A percentile compares a stretch with the other conserved stretches of the same genome.
These are phyloP conservation scores for Apiospora pterosperma DNA, from an alignment of 2,329 filamentous ascomycete genomes.

Conservation along the genomic window DNA sequence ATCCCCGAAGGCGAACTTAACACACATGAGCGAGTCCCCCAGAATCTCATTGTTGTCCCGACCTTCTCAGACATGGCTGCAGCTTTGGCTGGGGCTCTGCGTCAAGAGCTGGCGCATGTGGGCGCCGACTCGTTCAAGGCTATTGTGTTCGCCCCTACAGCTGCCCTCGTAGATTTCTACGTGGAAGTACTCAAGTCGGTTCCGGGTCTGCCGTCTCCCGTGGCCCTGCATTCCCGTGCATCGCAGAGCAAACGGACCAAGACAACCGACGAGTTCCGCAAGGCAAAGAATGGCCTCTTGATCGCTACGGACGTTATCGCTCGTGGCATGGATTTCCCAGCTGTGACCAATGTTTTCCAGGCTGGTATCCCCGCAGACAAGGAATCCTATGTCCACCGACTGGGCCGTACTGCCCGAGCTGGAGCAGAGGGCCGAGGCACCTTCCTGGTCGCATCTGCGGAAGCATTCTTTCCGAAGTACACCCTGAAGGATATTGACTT, in stretches of 20 bases:
- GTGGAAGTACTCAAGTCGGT: conserved; percentile 38
- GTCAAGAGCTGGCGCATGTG: conserved; percentile 35
- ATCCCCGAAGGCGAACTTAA: conserved; percentile 71
- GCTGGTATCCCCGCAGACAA: conserved; percentile 55
- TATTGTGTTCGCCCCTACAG: conserved; percentile 73
- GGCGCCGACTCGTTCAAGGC: conserved; percentile 66
- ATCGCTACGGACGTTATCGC: conserved; percentile 70
- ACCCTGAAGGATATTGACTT: conserved; percentile 54
- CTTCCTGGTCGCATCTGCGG: conserved; percentile 51
- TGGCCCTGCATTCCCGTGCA: conserved; percentile 48
- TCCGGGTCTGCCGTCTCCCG: conserved; percentile 39
- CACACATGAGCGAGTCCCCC: conserved; percentile 74
- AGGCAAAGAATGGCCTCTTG: conserved; percentile 48
- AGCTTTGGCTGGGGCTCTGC: conserved; percentile 55
- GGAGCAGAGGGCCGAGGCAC: conserved; percentile 61
- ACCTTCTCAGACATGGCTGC: conserved; percentile 64
- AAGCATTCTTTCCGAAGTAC: conserved; percentile 47
- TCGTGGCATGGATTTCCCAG: conserved; percentile 70
- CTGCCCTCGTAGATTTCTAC: conserved; percentile 49
- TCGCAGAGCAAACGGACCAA: conserved; percentile 45
- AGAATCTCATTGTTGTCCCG: conserved; percentile 66
- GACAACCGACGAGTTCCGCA: conserved; percentile 63
- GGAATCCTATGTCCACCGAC: conserved; percentile 65
- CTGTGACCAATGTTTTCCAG: conserved; percentile 66
- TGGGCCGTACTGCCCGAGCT: conserved; percentile 65